Evolutionary conservation across 2,329 filamentous ascomycete species (phyloP).

Genomic region (Fusarium chlamydosporum): DNA sequence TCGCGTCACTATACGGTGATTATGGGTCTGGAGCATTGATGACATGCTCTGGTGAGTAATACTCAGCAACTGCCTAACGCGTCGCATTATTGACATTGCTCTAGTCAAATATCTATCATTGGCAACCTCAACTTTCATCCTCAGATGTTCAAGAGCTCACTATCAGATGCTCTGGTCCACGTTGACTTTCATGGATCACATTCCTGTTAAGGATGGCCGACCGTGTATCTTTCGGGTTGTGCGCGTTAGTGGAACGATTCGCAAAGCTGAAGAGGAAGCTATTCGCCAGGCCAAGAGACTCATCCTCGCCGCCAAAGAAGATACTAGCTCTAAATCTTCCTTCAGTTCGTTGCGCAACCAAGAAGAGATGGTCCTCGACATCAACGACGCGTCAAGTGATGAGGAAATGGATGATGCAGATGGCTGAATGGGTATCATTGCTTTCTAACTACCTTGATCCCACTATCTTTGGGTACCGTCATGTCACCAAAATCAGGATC

Average conservation of each 20-base stretch:
- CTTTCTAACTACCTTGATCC: slow-evolving; percentile 80
- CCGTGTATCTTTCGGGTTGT: slow-evolving; percentile 87
- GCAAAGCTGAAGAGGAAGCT: slow-evolving; percentile 91
- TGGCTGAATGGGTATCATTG: slow-evolving; percentile 65
- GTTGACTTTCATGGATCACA: slow-evolving; percentile 80
- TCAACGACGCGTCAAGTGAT: slow-evolving; percentile 61
- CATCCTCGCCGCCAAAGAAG: slow-evolving; percentile 75
- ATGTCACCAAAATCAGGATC: slow-evolving; percentile 68
- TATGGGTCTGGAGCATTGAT: slow-evolving; percentile 84
- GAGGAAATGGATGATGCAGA: slow-evolving; percentile 62
- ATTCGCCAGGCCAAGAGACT: slow-evolving; percentile 81
- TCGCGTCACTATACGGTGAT: slow-evolving; percentile 85
- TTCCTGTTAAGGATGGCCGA: slow-evolving; percentile 72
- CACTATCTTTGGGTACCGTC: slow-evolving; percentile 69
- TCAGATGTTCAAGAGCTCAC: slow-evolving; percentile 84
- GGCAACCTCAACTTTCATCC: slow-evolving; percentile 94
- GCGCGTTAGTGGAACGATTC: slow-evolving; percentile 91
- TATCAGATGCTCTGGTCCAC: slow-evolving; percentile 93
- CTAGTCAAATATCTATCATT: slow-evolving; percentile 92
- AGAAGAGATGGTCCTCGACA: slow-evolving; percentile 59
- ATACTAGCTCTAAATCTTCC: slow-evolving; percentile 43
- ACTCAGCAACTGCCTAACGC: not conserved
- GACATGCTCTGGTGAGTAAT: slow-evolving; percentile 73
- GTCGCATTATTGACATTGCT: not conserved
- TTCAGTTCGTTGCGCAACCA: slow-evolving; percentile 43